Conservation (phyloP, 106 monocot species). For the Hemerocallis citrina region DNA sequence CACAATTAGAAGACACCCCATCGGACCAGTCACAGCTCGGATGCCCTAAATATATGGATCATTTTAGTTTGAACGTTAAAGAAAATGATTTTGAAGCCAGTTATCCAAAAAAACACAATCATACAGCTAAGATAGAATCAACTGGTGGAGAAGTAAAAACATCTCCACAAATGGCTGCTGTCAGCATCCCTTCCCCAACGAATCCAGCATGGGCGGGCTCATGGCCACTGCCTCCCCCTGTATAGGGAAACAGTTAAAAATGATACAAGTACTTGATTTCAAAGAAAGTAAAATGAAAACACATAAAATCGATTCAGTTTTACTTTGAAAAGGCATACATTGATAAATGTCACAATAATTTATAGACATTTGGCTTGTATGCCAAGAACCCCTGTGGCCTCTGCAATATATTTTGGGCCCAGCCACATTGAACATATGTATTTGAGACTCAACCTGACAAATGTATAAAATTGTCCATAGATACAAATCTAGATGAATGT, state of each 20-base stretch:
- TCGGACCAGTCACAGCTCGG: conserved; percentile 92
- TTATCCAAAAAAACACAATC: conserved; percentile 3
- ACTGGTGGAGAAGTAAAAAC: conserved; percentile 87
- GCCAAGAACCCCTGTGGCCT: neutral
- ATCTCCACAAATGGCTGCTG: conserved; percentile 94
- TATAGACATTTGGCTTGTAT: neutral
- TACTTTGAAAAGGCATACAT: conserved; percentile 1
- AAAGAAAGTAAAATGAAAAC: neutral
- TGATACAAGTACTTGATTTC: neutral
- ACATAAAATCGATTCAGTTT: neutral
- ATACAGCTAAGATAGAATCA: conserved; percentile 92
- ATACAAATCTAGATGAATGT: neutral
- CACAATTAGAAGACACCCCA: conserved; percentile 91
- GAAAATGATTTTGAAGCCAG: neutral
- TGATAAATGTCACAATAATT: neutral
- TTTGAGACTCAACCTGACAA: neutral
- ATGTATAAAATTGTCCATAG: neutral
- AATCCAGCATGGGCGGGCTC: conserved; percentile 96
- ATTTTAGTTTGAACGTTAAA: conserved; percentile 9
- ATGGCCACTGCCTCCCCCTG: conserved; percentile 97
- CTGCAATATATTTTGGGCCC: neutral
- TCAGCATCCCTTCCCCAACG: conserved; percentile 96
- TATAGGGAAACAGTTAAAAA: neutral
- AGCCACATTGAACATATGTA: neutral
- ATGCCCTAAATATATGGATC: conserved; percentile 52